Percentiles rank a stretch among this genome's conserved stretches.
Conservation (phyloP, 2,329 filamentous ascomycete genomes). For the Emydomyces testavorans region DNA sequence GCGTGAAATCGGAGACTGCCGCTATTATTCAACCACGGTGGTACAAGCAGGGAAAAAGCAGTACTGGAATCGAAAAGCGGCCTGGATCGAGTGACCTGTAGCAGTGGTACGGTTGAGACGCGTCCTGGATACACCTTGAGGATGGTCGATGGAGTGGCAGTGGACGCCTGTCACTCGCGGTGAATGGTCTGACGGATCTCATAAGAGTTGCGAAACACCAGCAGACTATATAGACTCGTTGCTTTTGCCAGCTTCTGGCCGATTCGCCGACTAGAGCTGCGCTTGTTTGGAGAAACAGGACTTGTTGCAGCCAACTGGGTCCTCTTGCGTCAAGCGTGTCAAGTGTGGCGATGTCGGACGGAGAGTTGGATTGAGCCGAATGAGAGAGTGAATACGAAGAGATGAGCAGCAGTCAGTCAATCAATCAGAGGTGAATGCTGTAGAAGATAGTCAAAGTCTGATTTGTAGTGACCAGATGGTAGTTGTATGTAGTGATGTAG, state of each 20-base stretch:
- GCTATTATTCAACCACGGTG: slow-evolving; percentile 4
- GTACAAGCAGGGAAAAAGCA: slow-evolving; percentile 13
- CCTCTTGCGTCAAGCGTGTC: slow-evolving; percentile 6
- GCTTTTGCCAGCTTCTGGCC: background rate
- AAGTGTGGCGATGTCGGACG: slow-evolving; percentile 7
- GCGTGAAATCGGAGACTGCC: slow-evolving; percentile 8
- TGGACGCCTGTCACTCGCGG: slow-evolving; percentile 13
- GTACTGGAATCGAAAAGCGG: slow-evolving; percentile 17
- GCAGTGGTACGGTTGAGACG: slow-evolving; percentile 18
- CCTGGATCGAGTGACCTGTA: slow-evolving; percentile 22
- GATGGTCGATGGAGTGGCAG: slow-evolving; percentile 18
- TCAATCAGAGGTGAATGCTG: too few species aligned
- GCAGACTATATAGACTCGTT: slow-evolving; percentile 2
- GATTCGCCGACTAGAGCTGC: slow-evolving; percentile 4
- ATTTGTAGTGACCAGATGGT: too few species aligned
- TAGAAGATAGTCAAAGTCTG: too few species aligned
- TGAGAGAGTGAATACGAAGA: too few species aligned
- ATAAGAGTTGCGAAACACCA: background rate
- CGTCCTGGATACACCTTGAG: slow-evolving; percentile 24
- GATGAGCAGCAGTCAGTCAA: too few species aligned
- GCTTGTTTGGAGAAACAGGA: slow-evolving; percentile 1
- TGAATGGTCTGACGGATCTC: background rate
- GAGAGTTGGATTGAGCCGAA: background rate
- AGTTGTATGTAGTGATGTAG: background rate
- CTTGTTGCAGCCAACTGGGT: slow-evolving; percentile 5